Evolutionary conservation across 805 yeast genomes (phyloP), one percentile per base, ranked within the genome.

Genomic region (Citeromyces matritensis): DNA sequence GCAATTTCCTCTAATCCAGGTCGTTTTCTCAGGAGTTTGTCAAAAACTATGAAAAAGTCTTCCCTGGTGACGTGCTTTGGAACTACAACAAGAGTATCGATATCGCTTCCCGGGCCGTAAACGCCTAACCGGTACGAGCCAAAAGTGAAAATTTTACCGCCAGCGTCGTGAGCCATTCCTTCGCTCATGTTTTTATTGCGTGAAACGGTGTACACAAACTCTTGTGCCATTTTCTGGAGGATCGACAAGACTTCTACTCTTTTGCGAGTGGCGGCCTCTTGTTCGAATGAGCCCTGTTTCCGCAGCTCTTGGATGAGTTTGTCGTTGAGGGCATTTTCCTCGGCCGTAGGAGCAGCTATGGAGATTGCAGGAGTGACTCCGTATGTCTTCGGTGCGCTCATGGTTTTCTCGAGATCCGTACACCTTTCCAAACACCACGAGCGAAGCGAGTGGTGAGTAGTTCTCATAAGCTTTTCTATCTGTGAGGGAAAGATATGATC

Each of bases 81-180:
- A 11, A 83, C 96, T 17, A 88, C 96, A n/a, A 91, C 82, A 29
- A 91, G 58, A 0, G 97, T 82, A 60, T 91, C 98, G 37, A 91
- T 88, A 76, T 91, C 98, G 0, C 94, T 80, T 1, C 98, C 97
- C 0, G 97, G 97, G 0, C 97, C 97, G 56, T 86, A 84, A 9
- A 91, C 98, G 4, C 98, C 98, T 28, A 91, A 57, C 39, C 95
- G 64, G 47, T 86, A 91, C 1, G 96, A 85, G 1, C 98, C 98
- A 57, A 69, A 91, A 0, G 96, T 85, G 50, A 86, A 91, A n/a
- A 91, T 73, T 51, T 91, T 91, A 24, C 98, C 98, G 25, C 98
- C 98, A 0, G 97, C 94, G 53, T 91, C 98, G 34, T 60, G 67
- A 0, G 97, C 94, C 96, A 91, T 85, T 2, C 96, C 95, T 37